Conservation (phyloP, 1,284 basidiomycete genomes). For the Abortiporus biennis region DNA sequence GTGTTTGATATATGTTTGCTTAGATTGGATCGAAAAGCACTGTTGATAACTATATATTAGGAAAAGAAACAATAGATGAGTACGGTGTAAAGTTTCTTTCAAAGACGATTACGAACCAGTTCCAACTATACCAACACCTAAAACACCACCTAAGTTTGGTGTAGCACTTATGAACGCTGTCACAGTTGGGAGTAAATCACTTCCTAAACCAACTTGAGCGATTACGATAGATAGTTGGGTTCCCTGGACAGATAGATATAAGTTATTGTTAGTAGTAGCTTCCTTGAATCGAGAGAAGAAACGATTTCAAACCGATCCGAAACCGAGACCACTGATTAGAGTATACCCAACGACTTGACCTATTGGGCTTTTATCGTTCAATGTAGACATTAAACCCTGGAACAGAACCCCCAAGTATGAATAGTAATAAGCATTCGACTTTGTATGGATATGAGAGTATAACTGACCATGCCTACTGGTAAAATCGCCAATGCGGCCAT, state of each 20-base stretch:
- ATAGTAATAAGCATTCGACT: no score
- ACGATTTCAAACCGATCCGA: slow-evolving; percentile 18
- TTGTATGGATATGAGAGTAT: background rate
- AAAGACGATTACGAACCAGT: slow-evolving; percentile 18
- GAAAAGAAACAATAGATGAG: background rate
- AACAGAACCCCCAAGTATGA: background rate
- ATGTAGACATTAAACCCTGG: slow-evolving; percentile 24
- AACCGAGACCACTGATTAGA: slow-evolving; percentile 24
- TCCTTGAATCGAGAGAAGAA: background rate
- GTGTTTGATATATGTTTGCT: slow-evolving; percentile 12
- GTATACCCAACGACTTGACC: slow-evolving; percentile 26
- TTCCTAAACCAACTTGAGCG: slow-evolving; percentile 24
- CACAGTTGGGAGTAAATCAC: slow-evolving; percentile 24
- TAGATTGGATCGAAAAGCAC: no score
- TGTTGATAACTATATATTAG: slow-evolving; percentile 12
- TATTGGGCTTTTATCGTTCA: slow-evolving; percentile 22
- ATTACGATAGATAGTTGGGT: slow-evolving; percentile 24
- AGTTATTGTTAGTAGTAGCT: background rate
- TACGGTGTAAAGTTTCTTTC: background rate
- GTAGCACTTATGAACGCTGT: slow-evolving; percentile 25
- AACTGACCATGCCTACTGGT: slow-evolving; percentile 16
- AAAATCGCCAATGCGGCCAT: slow-evolving; percentile 18
- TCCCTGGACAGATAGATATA: slow-evolving; percentile 14
- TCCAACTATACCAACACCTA: slow-evolving; percentile 27
- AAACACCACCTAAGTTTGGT: slow-evolving; percentile 25